Evolutionary conservation across 139 green algal genomes (phyloP).

Genomic region (Pleodorina starrii): DNA sequence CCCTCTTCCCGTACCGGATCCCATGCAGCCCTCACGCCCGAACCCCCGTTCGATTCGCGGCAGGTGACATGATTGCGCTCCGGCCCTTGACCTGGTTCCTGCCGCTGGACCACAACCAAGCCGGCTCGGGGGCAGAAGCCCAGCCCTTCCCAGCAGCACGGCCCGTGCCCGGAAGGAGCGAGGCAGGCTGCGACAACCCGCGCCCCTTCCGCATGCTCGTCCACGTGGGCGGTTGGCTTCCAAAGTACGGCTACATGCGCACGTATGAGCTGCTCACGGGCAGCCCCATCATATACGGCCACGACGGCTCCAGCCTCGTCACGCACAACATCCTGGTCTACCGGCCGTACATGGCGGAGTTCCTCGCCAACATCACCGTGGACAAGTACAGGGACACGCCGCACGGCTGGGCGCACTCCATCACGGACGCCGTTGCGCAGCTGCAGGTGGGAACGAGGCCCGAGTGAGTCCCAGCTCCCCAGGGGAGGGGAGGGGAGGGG

Average conservation of each 20-base stretch:
- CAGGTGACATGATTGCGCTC: constrained; percentile 23
- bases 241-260: background rate
- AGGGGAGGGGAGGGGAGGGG: too few relatives aligned
- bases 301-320: background rate
- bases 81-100: constrained; percentile 4
- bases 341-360: constrained; percentile 20
- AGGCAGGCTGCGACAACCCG: background rate
- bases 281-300: background rate
- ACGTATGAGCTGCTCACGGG: constrained; percentile 2
- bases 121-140: background rate
- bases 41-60: too few relatives aligned
- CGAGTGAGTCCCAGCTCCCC: too few relatives aligned
- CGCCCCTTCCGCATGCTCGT: background rate
- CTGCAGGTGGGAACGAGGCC: too few relatives aligned
- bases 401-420: background rate
- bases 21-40: too few relatives aligned
- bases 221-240: background rate
- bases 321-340: constrained; percentile 2
- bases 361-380: background rate
- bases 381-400: background rate
- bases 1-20: too few relatives aligned
- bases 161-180: background rate
- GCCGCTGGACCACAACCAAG: too few relatives aligned
- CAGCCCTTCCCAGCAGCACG: background rate
- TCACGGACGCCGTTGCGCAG: background rate